phyloP scores from a whole-genome alignment of 495 filamentous ascomycete genomes.

The Thermothielavioides terrestris region DNA sequence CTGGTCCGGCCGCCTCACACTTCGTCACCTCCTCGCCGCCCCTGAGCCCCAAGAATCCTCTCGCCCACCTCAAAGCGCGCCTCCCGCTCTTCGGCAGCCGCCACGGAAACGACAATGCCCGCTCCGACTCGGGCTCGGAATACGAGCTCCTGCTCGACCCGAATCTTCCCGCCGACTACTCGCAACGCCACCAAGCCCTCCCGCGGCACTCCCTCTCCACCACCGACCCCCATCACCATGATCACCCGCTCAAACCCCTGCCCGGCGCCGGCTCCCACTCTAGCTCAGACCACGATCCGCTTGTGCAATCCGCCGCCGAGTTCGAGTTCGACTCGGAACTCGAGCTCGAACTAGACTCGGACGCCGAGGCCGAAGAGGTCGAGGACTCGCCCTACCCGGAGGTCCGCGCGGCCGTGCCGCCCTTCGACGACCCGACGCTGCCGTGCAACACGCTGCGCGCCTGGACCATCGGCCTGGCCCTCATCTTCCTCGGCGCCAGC shows the following conservation, averaged over 20 bases:
- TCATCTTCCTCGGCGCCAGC: constrained; percentile 56
- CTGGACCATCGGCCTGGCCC: constrained; percentile 60
- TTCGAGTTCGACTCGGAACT: constrained; percentile 5
- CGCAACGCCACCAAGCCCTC: constrained; percentile 14
- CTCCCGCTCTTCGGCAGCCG: constrained; percentile 27
- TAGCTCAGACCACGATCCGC: not conserved
- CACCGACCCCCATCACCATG: constrained; percentile 30
- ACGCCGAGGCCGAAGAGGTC: constrained; percentile 20
- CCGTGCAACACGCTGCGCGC: constrained; percentile 64
- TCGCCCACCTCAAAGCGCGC: constrained; percentile 15
- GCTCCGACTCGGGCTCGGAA: constrained; percentile 35
- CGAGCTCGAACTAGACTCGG: too few relatives aligned
- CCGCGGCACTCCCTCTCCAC: constrained; percentile 19
- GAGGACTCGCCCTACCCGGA: constrained; percentile 65
- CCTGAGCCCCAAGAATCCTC: constrained; percentile 9
- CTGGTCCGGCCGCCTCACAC: constrained; percentile 1
- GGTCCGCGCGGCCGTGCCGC: constrained; percentile 53
- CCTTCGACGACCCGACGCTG: constrained; percentile 54
- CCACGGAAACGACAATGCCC: constrained; percentile 11
- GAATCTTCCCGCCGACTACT: constrained; percentile 38
- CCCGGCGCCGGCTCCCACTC: not conserved
- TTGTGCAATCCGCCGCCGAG: too few relatives aligned
- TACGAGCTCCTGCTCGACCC: constrained; percentile 41
- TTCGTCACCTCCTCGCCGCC: not conserved
- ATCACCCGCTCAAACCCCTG: not conserved